These are phyloP conservation scores for Plasmodium ovale DNA, from an alignment of 169 alveolate genomes.

Conservation along the genomic window DNA sequence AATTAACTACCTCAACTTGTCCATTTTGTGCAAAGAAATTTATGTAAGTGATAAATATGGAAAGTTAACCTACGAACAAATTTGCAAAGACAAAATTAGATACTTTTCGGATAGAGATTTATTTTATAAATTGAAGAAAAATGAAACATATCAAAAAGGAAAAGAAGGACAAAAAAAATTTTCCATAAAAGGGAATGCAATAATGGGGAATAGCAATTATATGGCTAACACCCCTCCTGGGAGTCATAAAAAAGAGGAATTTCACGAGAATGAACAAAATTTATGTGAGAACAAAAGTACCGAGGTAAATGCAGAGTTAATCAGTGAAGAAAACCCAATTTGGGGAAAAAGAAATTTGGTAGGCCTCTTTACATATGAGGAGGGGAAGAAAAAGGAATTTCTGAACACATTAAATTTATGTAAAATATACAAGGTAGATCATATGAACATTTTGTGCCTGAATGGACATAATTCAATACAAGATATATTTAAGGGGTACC, in stretches of 20 bases:
- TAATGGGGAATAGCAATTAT: no score
- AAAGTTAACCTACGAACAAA: conserved; percentile 24
- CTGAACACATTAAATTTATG: conserved; percentile 18
- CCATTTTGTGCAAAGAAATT: conserved; percentile 66
- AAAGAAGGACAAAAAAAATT: no score
- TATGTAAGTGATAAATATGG: conserved; percentile 35
- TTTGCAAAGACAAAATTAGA: conserved; percentile 23
- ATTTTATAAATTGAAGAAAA: conserved; percentile 7
- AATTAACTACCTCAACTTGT: conserved; percentile 34
- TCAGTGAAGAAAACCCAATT: neutral
- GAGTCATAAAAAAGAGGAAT: neutral
- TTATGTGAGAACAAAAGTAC: neutral
- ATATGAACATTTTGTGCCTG: conserved; percentile 59
- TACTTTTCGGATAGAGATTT: conserved; percentile 25
- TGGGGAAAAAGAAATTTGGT: conserved; percentile 17
- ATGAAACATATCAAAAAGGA: neutral
- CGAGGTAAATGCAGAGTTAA: neutral
- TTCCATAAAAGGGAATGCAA: no score
- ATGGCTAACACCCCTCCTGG: no score
- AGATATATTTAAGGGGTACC: neutral
- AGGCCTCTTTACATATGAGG: conserved; percentile 40
- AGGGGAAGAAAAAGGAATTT: conserved; percentile 1
- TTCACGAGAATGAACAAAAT: no score
- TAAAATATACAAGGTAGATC: conserved; percentile 31
- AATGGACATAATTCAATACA: conserved; percentile 17